Base-by-base conservation (phyloP, 208 protist species). In the Trypanosoma boissoni region DNA sequence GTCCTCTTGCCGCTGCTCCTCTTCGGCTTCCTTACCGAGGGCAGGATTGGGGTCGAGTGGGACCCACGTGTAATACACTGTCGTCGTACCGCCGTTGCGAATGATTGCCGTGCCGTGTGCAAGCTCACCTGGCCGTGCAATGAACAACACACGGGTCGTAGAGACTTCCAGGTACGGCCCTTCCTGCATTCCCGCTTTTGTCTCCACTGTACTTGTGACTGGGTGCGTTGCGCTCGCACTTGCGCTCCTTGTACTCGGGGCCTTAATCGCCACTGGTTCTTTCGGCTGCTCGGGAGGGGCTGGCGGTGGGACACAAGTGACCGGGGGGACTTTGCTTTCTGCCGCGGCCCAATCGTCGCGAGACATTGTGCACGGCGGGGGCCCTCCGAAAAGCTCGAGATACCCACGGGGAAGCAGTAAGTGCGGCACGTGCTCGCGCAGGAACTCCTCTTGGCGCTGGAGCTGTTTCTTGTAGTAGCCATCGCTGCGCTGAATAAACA, bases 41-140 rank as follows among this genome's bases (percentile, higher is more conserved):
- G 50, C 54, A 26, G 49, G 58, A 21, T 20, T 20, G 26, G 66
- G 66, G 24, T 64, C 52, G 51, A 65, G 69, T 23, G 63, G 58
- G 26, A 61, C 64, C 87, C 76, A 92, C 65, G 71, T 94, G 66
- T 85, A 94, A 68, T 91, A 94, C 41, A 90, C 72, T 10, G 88
- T 88, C 24, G 79, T 76, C n/a, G 72, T 72, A 24, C 82, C 73
- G 5, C 48, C 74, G 73, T 94, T 94, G 21, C 48, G 49, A 16
- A 94, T 59, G n/a, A 44, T 58, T 26, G 88, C 57, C 20, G 52
- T 44, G 16, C 72, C 77, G 43, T 94, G 84, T 18, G 66, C 43
- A n/a, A 92, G 72, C 46, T 86, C 74, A n/a, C 69, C 72, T 4
- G 74, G 80, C 0, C 61, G 34, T 0, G 72, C 68, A 18, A 74